A percentile compares a stretch with the other conserved stretches of the same genome.
Evolutionary conservation across 176 grass and related monocot species (phyloP).

Genomic region (Aegilops longissima): DNA sequence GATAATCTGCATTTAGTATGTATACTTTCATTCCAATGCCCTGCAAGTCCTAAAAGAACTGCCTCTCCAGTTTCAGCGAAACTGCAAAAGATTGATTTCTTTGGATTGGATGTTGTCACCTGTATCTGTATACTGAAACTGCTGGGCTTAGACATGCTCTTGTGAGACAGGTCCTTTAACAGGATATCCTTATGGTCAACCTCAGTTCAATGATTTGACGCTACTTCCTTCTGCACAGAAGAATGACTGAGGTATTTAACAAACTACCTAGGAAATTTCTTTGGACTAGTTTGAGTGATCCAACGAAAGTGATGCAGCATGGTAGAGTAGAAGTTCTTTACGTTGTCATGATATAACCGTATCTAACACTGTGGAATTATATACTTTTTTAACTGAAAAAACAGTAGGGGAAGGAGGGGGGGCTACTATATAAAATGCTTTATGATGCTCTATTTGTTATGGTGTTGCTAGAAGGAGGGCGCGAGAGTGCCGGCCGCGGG

Average conservation of each 20-base stretch:
- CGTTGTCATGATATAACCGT: not conserved
- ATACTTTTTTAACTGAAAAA: not conserved
- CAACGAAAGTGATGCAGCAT: slow-evolving; percentile 3
- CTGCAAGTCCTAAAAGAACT: not conserved
- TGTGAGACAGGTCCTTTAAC: not conserved
- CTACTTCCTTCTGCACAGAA: slow-evolving; percentile 16
- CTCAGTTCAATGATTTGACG: slow-evolving; percentile 23
- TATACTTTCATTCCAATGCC: not conserved
- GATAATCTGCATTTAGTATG: not conserved
- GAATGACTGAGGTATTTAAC: not conserved
- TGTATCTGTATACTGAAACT: slow-evolving; percentile 7
- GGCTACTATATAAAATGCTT: not conserved
- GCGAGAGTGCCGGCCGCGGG: no score
- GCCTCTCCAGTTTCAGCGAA: slow-evolving; percentile 7
- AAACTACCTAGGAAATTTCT: not conserved
- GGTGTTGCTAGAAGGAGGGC: no score
- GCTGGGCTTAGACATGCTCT: slow-evolving; percentile 22
- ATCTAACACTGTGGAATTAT: not conserved
- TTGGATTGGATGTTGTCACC: not conserved
- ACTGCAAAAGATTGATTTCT: slow-evolving; percentile 3
- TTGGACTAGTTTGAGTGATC: slow-evolving; percentile 5
- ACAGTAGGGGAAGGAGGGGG: not conserved
- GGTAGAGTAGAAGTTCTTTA: not conserved
- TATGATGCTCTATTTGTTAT: not conserved
- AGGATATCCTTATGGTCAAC: slow-evolving; percentile 12